Percentiles rank a stretch among this genome's conserved stretches.
phyloP scores from a whole-genome alignment of 2,329 filamentous ascomycete species.

The Sporothrix brasiliensis region DNA sequence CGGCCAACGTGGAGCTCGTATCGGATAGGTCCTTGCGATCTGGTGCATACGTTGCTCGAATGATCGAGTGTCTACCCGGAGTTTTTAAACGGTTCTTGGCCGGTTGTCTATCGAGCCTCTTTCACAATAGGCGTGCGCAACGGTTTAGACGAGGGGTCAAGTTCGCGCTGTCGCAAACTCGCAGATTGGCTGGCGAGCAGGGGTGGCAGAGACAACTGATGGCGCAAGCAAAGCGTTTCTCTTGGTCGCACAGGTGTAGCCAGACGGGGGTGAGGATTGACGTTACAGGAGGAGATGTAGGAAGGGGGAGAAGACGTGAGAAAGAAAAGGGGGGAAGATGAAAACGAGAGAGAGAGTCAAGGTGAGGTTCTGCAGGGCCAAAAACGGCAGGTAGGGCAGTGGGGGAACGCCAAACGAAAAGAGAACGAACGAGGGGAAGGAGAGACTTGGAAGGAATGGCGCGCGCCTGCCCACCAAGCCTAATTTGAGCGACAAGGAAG shows the following conservation, averaged over 20 bases:
- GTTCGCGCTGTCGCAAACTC: slow-evolving; percentile 13
- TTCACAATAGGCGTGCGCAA: neutral
- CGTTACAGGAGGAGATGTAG: slow-evolving; percentile 9
- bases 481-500: slow-evolving; percentile 22
- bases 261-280: neutral
- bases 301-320: slow-evolving; percentile 10
- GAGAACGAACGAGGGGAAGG: slow-evolving; percentile 20
- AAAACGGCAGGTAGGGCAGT: slow-evolving; percentile 24
- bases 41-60: neutral
- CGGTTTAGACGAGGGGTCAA: neutral
- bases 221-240: neutral
- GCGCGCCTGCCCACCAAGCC: slow-evolving; percentile 25
- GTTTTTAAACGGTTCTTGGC: neutral
- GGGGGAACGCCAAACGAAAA: slow-evolving; percentile 3
- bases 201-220: neutral
- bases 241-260: neutral
- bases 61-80: neutral
- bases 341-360: neutral
- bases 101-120: slow-evolving; percentile 12
- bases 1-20: neutral
- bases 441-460: slow-evolving; percentile 18
- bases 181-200: slow-evolving; percentile 12
- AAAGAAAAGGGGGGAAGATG: neutral
- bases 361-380: slow-evolving; percentile 11
- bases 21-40: neutral